Conservation (phyloP, 2,329 filamentous ascomycete genomes). For the Cercospora sesami region DNA sequence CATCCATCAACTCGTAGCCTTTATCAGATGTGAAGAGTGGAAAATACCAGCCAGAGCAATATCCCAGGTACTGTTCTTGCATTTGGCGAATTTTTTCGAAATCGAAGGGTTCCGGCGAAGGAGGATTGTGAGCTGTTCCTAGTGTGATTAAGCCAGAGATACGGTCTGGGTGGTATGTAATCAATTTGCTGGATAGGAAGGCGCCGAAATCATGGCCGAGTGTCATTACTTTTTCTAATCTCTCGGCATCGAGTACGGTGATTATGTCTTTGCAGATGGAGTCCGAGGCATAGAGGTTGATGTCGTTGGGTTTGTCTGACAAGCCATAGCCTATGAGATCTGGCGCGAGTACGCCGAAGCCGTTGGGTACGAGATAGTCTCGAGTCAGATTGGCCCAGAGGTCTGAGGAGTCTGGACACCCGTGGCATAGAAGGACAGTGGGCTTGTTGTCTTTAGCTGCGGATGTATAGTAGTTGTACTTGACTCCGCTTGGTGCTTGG, state of each 20-base stretch:
- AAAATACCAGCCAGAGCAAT: conserved; percentile 47
- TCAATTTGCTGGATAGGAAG: conserved; percentile 44
- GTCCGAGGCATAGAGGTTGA: conserved; percentile 38
- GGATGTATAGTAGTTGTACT: conserved; percentile 44
- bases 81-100: conserved; percentile 40
- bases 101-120: conserved; percentile 39
- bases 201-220: conserved; percentile 56
- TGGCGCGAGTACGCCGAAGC: conserved; percentile 43
- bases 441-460: conserved; percentile 34
- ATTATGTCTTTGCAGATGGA: conserved; percentile 40
- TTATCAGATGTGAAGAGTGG: conserved; percentile 46
- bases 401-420: conserved; percentile 50
- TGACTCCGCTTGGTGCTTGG: conserved; percentile 26
- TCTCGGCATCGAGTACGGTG: conserved; percentile 44
- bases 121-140: conserved; percentile 46
- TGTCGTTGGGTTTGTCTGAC: conserved; percentile 43
- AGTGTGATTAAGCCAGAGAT: conserved; percentile 46
- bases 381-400: conserved; percentile 46
- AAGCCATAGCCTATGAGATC: conserved; percentile 42
- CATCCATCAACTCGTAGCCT: conserved; percentile 40
- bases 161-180: conserved; percentile 44
- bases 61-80: conserved; percentile 41
- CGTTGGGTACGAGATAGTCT: conserved; percentile 40
- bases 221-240: conserved; percentile 40
- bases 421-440: conserved; percentile 47